A percentile compares a stretch with the other conserved stretches of the same genome.
Conservation (phyloP, 306 rosid genomes). For the Acacia acuminata region DNA sequence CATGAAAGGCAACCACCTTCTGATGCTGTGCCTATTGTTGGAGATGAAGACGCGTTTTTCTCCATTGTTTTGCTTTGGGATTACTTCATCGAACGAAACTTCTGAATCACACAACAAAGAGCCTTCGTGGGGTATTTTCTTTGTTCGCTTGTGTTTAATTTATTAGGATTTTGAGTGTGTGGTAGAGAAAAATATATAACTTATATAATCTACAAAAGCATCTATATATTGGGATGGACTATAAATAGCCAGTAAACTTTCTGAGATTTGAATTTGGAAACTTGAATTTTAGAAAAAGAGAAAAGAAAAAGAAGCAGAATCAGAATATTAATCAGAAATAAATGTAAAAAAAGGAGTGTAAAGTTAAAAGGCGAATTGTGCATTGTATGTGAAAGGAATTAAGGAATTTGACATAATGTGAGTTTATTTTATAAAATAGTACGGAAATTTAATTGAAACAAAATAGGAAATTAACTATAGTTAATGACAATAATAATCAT, state of each 20-base stretch:
- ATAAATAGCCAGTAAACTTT: background rate
- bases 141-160: background rate
- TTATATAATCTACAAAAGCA: background rate
- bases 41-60: slow-evolving; percentile 35
- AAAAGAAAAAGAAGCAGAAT: background rate
- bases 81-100: slow-evolving; percentile 28
- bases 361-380: background rate
- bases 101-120: background rate
- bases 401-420: background rate
- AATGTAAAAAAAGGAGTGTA: background rate
- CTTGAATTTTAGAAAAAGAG: background rate
- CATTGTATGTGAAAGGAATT: background rate
- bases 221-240: slow-evolving; percentile 14
- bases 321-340: background rate
- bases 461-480: background rate
- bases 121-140: slow-evolving; percentile 1
- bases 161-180: slow-evolving; percentile 43
- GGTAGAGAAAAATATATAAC: slow-evolving; percentile 37
- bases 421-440: background rate
- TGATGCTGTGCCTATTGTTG: slow-evolving; percentile 26
- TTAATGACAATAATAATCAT: background rate
- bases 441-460: background rate
- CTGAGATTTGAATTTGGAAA: slow-evolving; percentile 2
- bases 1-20: slow-evolving; percentile 46
- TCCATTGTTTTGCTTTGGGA: slow-evolving; percentile 37